phyloP scores from a whole-genome alignment of 495 filamentous ascomycete species.

The Tuber calosporum region DNA sequence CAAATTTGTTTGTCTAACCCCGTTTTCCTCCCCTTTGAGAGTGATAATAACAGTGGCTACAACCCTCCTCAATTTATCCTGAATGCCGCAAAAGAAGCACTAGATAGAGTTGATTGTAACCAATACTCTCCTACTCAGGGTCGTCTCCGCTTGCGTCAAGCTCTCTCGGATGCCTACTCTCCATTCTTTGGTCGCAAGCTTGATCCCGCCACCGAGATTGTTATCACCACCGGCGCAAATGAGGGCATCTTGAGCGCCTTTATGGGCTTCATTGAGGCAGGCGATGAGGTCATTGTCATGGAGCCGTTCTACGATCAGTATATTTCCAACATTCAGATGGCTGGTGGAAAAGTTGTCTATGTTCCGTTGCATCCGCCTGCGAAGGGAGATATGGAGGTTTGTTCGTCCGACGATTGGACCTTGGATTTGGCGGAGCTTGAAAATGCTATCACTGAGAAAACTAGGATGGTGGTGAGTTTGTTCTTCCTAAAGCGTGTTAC shows the following conservation, averaged over 20 bases:
- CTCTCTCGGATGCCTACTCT: conserved; percentile 82
- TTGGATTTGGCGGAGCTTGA: conserved; percentile 80
- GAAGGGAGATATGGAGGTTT: conserved; percentile 68
- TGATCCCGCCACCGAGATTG: conserved; percentile 83
- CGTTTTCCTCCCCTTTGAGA: background rate
- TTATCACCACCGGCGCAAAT: conserved; percentile 93
- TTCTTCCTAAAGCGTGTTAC: background rate
- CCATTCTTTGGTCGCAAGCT: conserved; percentile 72
- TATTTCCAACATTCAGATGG: conserved; percentile 96
- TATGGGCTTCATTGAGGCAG: conserved; percentile 91
- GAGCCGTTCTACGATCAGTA: conserved; percentile 99
- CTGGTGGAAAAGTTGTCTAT: conserved; percentile 86
- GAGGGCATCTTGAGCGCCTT: conserved; percentile 97
- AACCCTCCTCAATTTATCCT: conserved; percentile 90
- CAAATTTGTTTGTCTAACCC: background rate
- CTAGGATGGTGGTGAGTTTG: conserved; percentile 84
- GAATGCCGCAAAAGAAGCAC: conserved; percentile 78
- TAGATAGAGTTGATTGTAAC: conserved; percentile 94
- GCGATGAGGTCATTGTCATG: conserved; percentile 95
- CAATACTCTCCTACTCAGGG: conserved; percentile 94
- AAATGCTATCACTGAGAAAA: conserved; percentile 71
- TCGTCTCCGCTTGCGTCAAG: conserved; percentile 80
- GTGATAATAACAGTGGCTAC: conserved; percentile 58
- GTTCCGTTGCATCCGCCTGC: conserved; percentile 87
- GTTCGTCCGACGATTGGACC: conserved; percentile 79